These are phyloP conservation scores for Clitopilus passeckerianus DNA, from an alignment of 768 basidiomycete genomes.

Conservation along the genomic window DNA sequence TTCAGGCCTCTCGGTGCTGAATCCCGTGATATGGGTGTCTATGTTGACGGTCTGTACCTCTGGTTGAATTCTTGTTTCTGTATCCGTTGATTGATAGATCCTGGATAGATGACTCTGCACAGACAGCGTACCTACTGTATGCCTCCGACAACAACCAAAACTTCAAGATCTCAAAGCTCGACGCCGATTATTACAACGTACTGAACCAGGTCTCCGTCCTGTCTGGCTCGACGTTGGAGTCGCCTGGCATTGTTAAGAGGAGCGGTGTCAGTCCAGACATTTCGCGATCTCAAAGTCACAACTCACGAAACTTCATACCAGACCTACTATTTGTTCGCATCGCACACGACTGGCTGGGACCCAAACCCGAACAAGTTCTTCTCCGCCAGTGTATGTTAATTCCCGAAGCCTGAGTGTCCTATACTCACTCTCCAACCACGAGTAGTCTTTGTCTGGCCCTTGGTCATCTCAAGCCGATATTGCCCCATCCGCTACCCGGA, in stretches of 20 bases:
- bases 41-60: conserved; percentile 33
- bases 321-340: conserved; percentile 56
- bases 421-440: too few species aligned
- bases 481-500: conserved; percentile 42
- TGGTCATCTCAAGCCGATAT: conserved; percentile 58
- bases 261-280: conserved; percentile 31
- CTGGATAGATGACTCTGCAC: conserved; percentile 18
- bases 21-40: conserved; percentile 56
- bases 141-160: conserved; percentile 67
- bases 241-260: conserved; percentile 58
- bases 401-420: too few species aligned
- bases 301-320: conserved; percentile 10
- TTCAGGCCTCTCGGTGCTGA: conserved; percentile 55
- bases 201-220: conserved; percentile 39
- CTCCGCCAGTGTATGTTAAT: conserved; percentile 34
- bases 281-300: too few species aligned
- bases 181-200: conserved; percentile 57
- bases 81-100: background rate
- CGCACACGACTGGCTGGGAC: conserved; percentile 54
- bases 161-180: conserved; percentile 58
- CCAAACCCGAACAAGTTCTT: conserved; percentile 62
- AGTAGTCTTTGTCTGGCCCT: conserved; percentile 49
- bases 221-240: conserved; percentile 52
- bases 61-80: background rate
- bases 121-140: conserved; percentile 54